phyloP scores from a whole-genome alignment of 345 rosid species.

The Hevea brasiliensis region DNA sequence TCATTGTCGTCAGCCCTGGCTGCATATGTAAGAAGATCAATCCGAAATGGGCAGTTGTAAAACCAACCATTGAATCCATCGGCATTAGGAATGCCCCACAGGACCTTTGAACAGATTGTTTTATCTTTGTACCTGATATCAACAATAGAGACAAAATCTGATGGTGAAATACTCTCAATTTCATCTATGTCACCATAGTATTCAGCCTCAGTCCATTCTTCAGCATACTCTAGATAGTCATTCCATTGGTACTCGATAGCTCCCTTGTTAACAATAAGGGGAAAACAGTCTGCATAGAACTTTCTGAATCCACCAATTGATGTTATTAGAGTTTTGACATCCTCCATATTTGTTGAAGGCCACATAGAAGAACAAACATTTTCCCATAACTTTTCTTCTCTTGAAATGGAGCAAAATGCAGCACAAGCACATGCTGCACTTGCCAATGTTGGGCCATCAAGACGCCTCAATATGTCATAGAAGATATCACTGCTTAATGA shows the following conservation, averaged over 20 bases:
- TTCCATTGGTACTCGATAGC: conserved; percentile 54
- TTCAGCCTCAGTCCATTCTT: conserved; percentile 73
- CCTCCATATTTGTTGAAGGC: conserved; percentile 69
- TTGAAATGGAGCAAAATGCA: conserved; percentile 63
- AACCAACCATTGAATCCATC: conserved; percentile 68
- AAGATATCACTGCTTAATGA: conserved; percentile 60
- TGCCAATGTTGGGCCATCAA: conserved; percentile 73
- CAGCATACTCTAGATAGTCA: conserved; percentile 51
- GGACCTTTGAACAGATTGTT: conserved; percentile 61
- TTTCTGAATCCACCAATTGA: conserved; percentile 72
- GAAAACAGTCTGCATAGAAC: conserved; percentile 74
- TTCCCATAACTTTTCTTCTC: conserved; percentile 74
- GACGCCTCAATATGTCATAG: conserved; percentile 73
- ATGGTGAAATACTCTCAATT: conserved; percentile 48
- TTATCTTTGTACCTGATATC: conserved; percentile 65
- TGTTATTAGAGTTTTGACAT: conserved; percentile 55
- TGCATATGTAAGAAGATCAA: conserved; percentile 55
- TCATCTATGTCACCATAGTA: conserved; percentile 60
- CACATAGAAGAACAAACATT: conserved; percentile 72
- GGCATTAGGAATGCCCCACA: conserved; percentile 74
- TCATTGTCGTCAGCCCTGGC: conserved; percentile 48
- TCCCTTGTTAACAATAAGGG: conserved; percentile 70
- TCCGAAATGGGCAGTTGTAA: conserved; percentile 66
- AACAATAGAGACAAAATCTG: conserved; percentile 66
- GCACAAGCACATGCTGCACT: conserved; percentile 77